Base-by-base conservation (phyloP, 2,329 filamentous ascomycete genomes). In the Drechslera avenae region DNA sequence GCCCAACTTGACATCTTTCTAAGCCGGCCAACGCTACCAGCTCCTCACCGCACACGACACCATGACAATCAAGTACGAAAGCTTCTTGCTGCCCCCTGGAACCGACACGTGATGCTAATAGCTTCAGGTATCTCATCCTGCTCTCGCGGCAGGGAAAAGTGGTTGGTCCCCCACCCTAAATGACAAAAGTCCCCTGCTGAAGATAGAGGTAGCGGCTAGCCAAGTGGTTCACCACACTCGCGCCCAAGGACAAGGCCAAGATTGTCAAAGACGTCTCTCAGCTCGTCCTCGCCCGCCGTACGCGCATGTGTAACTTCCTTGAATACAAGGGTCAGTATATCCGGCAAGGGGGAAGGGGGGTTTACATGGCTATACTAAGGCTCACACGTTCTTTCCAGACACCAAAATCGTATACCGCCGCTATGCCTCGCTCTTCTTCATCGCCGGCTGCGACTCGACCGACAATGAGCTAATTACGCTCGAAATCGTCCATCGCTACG, bases 181-280 rank as follows among this genome's bases (percentile, higher is more conserved):
- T 52, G 26, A 40, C 57, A 52, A 26, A 51, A 52, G 39, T 59
- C 62, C 71, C 52, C 52, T 69, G 59, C 69, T 69, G 56, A 72
- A 56, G 56, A 48, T 57, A 21, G 21, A 56, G 26, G 59, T 78
- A 99, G 94, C 92, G 94, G 73, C 87, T 99, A 49, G 94, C 94
- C 64, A 99, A 99, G 81, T 99, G 94, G 94, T 99, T 99, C 79
- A 96, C 92, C 47, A 99, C 94, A 13, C 84, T 99, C 57, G 96
- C 93, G 30, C 94, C 94, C 59, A 97, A 89, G 78, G 94, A 99
- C 73, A 99, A 99, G 81, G 94, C 93, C 78, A 99, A 99, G 83
- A 97, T 99, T 73, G 93, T 99, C 83, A 99, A 99, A 78, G 94
- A 99, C 82, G 94, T 99, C 69, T 91, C 94, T 55, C 94, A 97